Conservation (phyloP, 495 filamentous ascomycete genomes). For the Niebla homalea region DNA sequence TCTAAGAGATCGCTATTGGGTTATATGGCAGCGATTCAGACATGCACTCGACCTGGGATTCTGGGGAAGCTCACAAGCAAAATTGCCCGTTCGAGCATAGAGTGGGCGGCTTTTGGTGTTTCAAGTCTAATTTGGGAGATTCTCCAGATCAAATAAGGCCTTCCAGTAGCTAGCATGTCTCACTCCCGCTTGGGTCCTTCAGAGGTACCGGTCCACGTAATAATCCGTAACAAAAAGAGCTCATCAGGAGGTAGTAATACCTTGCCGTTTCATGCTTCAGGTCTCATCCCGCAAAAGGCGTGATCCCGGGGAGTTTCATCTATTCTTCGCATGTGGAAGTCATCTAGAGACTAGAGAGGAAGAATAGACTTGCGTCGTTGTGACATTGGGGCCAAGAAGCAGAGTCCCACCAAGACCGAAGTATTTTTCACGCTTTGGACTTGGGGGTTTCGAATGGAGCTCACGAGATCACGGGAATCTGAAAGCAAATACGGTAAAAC, state of each 20-base stretch:
- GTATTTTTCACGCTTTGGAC: neutral
- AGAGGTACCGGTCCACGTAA: neutral
- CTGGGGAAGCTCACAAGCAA: conserved; percentile 1
- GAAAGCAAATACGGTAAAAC: neutral
- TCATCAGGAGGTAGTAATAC: neutral
- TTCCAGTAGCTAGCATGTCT: neutral
- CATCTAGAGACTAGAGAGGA: neutral
- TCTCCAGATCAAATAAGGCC: neutral
- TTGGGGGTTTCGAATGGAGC: neutral
- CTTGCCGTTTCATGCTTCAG: neutral
- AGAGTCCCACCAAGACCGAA: too few species aligned
- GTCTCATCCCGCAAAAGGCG: neutral
- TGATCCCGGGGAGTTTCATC: neutral
- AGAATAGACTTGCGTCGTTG: neutral
- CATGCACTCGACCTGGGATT: neutral
- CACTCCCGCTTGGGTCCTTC: neutral
- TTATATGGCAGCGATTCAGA: neutral
- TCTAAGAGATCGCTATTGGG: neutral
- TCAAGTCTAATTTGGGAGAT: neutral
- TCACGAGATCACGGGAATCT: neutral
- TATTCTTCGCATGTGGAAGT: neutral
- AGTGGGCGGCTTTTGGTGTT: conserved; percentile 4
- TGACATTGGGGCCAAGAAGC: neutral
- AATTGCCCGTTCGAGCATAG: conserved; percentile 3
- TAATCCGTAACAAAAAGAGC: neutral